Conservation (phyloP, 495 filamentous ascomycete genomes). For the Xylaria sp. region DNA sequence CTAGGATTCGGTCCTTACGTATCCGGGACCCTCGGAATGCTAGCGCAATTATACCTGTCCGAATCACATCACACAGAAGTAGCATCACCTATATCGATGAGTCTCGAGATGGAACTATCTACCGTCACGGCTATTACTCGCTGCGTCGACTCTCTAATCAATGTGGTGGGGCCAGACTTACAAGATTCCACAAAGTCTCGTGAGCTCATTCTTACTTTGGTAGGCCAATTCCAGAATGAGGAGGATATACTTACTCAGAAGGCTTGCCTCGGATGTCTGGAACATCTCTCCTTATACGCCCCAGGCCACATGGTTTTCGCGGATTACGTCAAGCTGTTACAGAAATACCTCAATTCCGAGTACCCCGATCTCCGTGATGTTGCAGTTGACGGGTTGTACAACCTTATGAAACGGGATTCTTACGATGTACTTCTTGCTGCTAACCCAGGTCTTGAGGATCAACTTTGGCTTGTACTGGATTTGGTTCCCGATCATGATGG, state of each 20-base stretch:
- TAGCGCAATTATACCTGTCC: conserved; percentile 87
- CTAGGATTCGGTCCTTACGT: conserved; percentile 91
- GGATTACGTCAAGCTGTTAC: conserved; percentile 81
- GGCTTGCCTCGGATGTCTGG: conserved; percentile 81
- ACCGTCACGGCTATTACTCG: conserved; percentile 83
- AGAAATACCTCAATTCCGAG: conserved; percentile 74
- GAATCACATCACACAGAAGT: conserved; percentile 91
- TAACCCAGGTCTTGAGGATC: conserved; percentile 80
- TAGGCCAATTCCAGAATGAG: conserved; percentile 83
- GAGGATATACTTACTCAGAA: conserved; percentile 72
- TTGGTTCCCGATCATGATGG: conserved; percentile 74
- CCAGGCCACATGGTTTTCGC: conserved; percentile 82
- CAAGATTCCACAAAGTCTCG: conserved; percentile 92
- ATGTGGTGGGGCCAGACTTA: conserved; percentile 92
- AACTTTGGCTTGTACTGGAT: conserved; percentile 90
- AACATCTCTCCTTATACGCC: conserved; percentile 93
- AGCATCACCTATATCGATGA: conserved; percentile 79
- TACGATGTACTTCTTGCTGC: conserved; percentile 76
- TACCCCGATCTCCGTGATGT: conserved; percentile 73
- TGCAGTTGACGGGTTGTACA: conserved; percentile 87
- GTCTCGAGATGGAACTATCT: conserved; percentile 81
- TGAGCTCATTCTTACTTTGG: conserved; percentile 86
- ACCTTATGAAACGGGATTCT: conserved; percentile 92
- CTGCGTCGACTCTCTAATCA: conserved; percentile 93
- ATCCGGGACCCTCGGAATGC: conserved; percentile 87